These are phyloP conservation scores for Cyclocybe cylindracea DNA, from an alignment of 768 basidiomycete genomes.

Conservation along the genomic window DNA sequence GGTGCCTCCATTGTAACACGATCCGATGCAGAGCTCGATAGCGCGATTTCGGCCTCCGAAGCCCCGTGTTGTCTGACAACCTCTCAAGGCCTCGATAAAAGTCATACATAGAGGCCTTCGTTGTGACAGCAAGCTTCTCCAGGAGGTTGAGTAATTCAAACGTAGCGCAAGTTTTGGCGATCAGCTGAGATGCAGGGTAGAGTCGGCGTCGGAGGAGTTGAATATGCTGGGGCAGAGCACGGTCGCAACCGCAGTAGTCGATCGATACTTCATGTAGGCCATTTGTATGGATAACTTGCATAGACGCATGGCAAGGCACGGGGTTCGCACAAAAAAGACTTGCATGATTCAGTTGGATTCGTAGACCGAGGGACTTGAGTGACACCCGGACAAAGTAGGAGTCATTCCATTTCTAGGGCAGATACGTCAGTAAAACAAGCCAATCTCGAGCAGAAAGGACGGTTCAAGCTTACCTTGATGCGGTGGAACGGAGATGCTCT, in stretches of 20 bases:
- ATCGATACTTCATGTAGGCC: too few species aligned
- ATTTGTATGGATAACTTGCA: too few species aligned
- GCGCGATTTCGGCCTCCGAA: not conserved
- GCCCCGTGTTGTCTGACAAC: slow-evolving; percentile 4
- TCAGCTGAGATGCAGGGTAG: slow-evolving; percentile 3
- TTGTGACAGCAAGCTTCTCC: slow-evolving; percentile 1
- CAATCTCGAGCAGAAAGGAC: slow-evolving; percentile 3
- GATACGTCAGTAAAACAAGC: slow-evolving; percentile 5
- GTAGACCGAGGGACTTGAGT: too few species aligned
- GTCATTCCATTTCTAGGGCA: too few species aligned
- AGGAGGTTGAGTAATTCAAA: slow-evolving; percentile 6
- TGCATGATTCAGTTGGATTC: too few species aligned
- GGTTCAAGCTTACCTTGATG: not conserved
- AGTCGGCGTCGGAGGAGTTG: slow-evolving; percentile 1
- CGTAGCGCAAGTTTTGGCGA: not conserved
- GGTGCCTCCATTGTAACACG: slow-evolving; percentile 6
- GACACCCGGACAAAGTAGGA: too few species aligned
- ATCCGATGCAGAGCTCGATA: slow-evolving; percentile 2
- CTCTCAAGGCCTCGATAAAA: slow-evolving; percentile 3
- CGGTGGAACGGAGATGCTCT: not conserved
- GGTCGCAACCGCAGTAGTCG: too few species aligned
- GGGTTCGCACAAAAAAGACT: slow-evolving; percentile 5
- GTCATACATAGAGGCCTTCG: slow-evolving; percentile 6
- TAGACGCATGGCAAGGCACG: not conserved
- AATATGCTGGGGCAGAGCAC: too few species aligned